Evolutionary conservation across 192 early-diverging fungal species (phyloP), one percentile per base, ranked within the genome.

Genomic region (Phlyctochytrium planicorne): DNA sequence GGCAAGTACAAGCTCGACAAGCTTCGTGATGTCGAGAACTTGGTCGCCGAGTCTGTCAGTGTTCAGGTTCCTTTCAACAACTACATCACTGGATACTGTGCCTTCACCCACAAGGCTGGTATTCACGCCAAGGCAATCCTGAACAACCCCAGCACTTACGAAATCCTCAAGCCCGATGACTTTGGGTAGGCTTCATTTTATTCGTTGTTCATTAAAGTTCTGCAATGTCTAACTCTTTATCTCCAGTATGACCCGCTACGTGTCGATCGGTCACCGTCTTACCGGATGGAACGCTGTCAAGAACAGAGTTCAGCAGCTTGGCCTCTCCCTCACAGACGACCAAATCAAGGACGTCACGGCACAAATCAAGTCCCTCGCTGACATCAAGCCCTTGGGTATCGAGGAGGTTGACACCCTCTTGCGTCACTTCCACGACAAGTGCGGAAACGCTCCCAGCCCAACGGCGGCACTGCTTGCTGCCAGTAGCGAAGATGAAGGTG

Each of bases 201-300:
- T n/a, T n/a, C 25, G 37, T 70, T 40, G 16, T 59, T 27, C 32
- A 0, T 2, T 0, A 63, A 60, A 31, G 23, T 34, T 31, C 37
- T 69, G 27, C 10, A 3, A 24, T 16, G 50, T 35, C 35, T 6
- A 37, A 24, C 52, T 0, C 27, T 35, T 30, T 65, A 27, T 57
- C 34, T 24, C 37, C 14, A 76, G 81, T 60, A 97, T 98, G 95
- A 96, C 93, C 1, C 89, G 95, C 34, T 96, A 96, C 74, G 95
- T 97, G 56, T 91, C 90, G 31, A 98, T 98, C 70, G 95, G 95
- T 53, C 96, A 97, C 76, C 91, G 95, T 59, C 80, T 98, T 52
- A 98, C 96, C 1, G 95, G 96, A 20, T 98, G 96, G 95, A 97
- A 98, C 79, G 95, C 96, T 37, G 96, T 98, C 83, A 97, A 97